Conservation (phyloP, 441 rosid genomes). For the Cnidoscolus chayamansa region DNA sequence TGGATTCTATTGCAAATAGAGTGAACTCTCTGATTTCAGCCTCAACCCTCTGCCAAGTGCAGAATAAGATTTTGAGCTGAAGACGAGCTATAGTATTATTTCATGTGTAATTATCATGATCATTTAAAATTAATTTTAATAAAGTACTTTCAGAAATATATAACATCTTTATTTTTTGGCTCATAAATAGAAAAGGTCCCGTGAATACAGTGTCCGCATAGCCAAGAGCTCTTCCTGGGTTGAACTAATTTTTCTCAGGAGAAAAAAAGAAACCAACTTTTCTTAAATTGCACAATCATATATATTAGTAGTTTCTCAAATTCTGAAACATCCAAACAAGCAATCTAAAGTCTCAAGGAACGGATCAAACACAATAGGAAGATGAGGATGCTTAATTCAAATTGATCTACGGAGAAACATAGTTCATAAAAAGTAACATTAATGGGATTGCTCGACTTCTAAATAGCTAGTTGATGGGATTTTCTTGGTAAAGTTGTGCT, state of each 20-base stretch:
- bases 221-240: neutral
- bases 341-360: neutral
- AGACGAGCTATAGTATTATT: too few relatives aligned
- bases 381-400: neutral
- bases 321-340: neutral
- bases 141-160: neutral
- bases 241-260: neutral
- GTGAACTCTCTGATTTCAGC: too few relatives aligned
- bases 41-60: too few relatives aligned
- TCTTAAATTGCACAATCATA: neutral
- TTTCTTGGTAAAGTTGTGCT: constrained; percentile 49
- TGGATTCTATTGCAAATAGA: too few relatives aligned
- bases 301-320: neutral
- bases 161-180: neutral
- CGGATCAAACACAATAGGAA: neutral
- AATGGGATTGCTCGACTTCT: neutral
- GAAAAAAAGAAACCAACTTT: neutral
- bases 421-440: neutral
- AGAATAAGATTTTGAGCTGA: too few relatives aligned
- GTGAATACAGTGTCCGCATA: neutral
- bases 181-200: neutral
- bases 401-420: neutral
- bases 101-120: neutral
- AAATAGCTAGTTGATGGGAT: constrained; percentile 5
- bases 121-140: neutral